Conservation (phyloP, 2,329 filamentous ascomycete species). For the Mariannaea sp. region DNA sequence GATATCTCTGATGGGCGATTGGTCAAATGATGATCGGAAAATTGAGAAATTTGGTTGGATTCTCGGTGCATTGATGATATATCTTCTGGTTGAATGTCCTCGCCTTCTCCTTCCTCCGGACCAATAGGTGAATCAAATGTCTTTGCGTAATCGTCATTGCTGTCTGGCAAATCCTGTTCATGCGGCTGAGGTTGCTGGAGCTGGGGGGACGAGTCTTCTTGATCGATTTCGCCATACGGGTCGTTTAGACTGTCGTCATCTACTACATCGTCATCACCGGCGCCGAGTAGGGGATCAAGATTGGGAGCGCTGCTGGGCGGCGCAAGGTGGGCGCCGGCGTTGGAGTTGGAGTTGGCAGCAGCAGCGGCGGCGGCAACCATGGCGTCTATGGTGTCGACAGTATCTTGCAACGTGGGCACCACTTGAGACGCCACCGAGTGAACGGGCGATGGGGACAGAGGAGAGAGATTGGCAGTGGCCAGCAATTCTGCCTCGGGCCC, state of each 20-base stretch:
- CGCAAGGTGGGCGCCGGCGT: no score
- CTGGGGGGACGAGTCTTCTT: slow-evolving; percentile 34
- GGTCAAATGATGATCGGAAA: slow-evolving; percentile 47
- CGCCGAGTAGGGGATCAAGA: slow-evolving; percentile 42
- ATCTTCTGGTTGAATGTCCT: slow-evolving; percentile 45
- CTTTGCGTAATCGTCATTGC: slow-evolving; percentile 57
- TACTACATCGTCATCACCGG: slow-evolving; percentile 46
- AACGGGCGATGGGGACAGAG: slow-evolving; percentile 55
- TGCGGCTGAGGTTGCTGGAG: slow-evolving; percentile 36
- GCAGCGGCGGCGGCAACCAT: slow-evolving; percentile 48
- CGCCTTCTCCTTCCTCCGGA: slow-evolving; percentile 43
- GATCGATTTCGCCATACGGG: slow-evolving; percentile 50
- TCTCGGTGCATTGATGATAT: slow-evolving; percentile 51
- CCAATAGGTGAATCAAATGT: slow-evolving; percentile 55
- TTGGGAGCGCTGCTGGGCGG: slow-evolving; percentile 38
- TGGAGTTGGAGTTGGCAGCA: slow-evolving; percentile 36
- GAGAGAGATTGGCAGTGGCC: slow-evolving; percentile 58
- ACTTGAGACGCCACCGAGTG: slow-evolving; percentile 53
- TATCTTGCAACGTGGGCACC: slow-evolving; percentile 57
- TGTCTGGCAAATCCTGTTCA: slow-evolving; percentile 40
- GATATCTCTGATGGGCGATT: slow-evolving; percentile 40
- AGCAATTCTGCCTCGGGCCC: slow-evolving; percentile 51
- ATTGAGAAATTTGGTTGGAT: slow-evolving; percentile 49
- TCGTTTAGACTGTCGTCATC: slow-evolving; percentile 56
- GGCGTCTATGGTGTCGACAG: slow-evolving; percentile 55